Evolutionary conservation across 352 stramenopile genomes (phyloP).

Genomic region (Peronospora tabacina): DNA sequence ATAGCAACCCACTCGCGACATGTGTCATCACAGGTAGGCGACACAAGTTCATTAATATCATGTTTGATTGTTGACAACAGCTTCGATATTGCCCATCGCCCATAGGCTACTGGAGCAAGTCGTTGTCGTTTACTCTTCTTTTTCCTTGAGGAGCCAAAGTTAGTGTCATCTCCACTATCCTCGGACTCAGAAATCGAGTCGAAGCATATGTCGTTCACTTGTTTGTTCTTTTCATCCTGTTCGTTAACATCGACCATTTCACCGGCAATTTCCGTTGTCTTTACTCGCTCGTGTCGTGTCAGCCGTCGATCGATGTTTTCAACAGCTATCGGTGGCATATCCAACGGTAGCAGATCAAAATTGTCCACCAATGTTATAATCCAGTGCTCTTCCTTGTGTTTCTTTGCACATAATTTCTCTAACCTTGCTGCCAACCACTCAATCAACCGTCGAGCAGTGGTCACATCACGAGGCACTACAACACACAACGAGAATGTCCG

Average conservation of each 20-base stretch:
- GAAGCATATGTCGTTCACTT: conserved; percentile 8
- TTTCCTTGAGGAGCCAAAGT: conserved; percentile 1
- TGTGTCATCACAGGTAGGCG: conserved; percentile 10
- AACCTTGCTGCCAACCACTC: conserved; percentile 60
- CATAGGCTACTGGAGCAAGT: conserved; percentile 17
- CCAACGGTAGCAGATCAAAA: conserved; percentile 34
- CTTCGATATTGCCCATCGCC: conserved; percentile 44
- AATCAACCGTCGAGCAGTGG: conserved; percentile 45
- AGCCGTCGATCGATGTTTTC: conserved; percentile 6
- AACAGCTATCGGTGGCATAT: conserved; percentile 14
- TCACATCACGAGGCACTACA: conserved; percentile 42
- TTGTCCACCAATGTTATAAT: conserved; percentile 40
- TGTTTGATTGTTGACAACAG: conserved; percentile 31
- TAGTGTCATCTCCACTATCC: conserved; percentile 4
- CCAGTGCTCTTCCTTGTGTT: conserved; percentile 48
- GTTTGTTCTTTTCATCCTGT: neutral
- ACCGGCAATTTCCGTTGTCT: neutral
- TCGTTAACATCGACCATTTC: neutral
- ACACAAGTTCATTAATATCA: conserved; percentile 23
- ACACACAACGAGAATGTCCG: conserved; percentile 65
- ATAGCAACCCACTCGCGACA: conserved; percentile 22
- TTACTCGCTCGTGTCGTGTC: conserved; percentile 17
- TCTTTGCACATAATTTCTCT: conserved; percentile 29
- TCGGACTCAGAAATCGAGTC: conserved; percentile 14
- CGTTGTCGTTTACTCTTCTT: conserved; percentile 12